These are phyloP conservation scores for Kuraishia borneana DNA, from an alignment of 805 yeast species.

Conservation along the genomic window DNA sequence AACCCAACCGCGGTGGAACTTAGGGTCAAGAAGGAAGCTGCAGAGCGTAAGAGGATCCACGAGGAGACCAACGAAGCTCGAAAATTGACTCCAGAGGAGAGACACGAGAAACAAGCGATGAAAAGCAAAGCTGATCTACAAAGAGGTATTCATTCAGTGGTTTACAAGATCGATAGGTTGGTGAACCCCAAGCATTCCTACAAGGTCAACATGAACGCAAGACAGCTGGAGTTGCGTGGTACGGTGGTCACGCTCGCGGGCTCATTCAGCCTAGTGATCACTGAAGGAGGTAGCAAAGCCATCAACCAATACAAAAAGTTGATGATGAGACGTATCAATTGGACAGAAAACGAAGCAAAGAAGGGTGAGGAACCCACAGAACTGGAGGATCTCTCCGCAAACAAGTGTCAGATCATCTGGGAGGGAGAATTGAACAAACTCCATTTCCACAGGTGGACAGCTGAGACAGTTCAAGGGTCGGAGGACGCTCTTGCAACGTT, in stretches of 20 bases:
- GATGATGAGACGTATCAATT: conserved; percentile 49
- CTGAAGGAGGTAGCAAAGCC: conserved; percentile 62
- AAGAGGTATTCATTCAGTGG: conserved; percentile 42
- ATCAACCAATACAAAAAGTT: conserved; percentile 54
- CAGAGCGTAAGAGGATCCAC: conserved; percentile 49
- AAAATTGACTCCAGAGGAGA: conserved; percentile 47
- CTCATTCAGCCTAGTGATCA: conserved; percentile 48
- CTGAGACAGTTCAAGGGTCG: conserved; percentile 39
- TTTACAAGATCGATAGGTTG: conserved; percentile 44
- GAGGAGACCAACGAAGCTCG: conserved; percentile 48
- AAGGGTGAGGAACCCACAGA: conserved; percentile 5
- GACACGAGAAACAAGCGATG: conserved; percentile 32
- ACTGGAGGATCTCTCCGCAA: conserved; percentile 27
- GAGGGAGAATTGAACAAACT: conserved; percentile 48
- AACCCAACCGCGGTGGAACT: conserved; percentile 86
- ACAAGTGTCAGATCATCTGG: conserved; percentile 50
- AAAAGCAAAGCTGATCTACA: conserved; percentile 37
- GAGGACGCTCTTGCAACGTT: conserved; percentile 40
- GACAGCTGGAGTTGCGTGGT: conserved; percentile 60
- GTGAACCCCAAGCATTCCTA: conserved; percentile 56
- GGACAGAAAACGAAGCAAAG: conserved; percentile 39
- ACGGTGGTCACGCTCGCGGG: conserved; percentile 33
- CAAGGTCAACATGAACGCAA: conserved; percentile 74
- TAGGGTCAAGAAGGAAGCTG: conserved; percentile 58
- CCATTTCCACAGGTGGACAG: conserved; percentile 61